Percentiles rank a stretch among this genome's conserved stretches.
Conservation (phyloP, 768 basidiomycete species). For the Boletus coccyginus region DNA sequence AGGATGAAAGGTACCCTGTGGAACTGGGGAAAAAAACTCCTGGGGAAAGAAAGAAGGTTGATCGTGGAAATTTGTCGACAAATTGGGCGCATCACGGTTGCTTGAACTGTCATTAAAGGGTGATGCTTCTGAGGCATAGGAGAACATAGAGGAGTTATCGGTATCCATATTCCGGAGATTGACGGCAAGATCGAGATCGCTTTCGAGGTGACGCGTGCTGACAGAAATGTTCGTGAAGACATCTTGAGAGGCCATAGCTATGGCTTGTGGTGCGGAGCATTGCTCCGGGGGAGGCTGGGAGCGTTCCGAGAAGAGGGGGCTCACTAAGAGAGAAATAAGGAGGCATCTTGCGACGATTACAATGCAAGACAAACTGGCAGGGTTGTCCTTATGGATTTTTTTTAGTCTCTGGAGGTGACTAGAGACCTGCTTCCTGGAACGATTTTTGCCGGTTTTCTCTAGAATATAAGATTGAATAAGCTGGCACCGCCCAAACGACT, state of each 20-base stretch:
- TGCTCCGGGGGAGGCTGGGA: conserved; percentile 14
- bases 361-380: conserved; percentile 27
- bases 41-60: conserved; percentile 5
- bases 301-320: conserved; percentile 24
- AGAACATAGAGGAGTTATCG: neutral
- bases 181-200: conserved; percentile 7
- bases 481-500: conserved; percentile 39
- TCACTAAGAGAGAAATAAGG: conserved; percentile 16
- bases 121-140: conserved; percentile 6
- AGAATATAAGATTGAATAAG: conserved; percentile 38
- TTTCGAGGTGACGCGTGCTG: conserved; percentile 11
- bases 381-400: conserved; percentile 32
- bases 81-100: neutral
- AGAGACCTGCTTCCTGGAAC: conserved; percentile 39
- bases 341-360: neutral
- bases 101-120: neutral
- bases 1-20: conserved; percentile 1
- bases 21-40: conserved; percentile 2
- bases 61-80: conserved; percentile 7
- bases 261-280: neutral
- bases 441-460: conserved; percentile 37
- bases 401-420: conserved; percentile 39
- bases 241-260: conserved; percentile 10
- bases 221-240: conserved; percentile 4
- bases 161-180: conserved; percentile 4